Base-by-base conservation (phyloP, 345 rosid genomes). In the Gossypium rotundifolium region DNA sequence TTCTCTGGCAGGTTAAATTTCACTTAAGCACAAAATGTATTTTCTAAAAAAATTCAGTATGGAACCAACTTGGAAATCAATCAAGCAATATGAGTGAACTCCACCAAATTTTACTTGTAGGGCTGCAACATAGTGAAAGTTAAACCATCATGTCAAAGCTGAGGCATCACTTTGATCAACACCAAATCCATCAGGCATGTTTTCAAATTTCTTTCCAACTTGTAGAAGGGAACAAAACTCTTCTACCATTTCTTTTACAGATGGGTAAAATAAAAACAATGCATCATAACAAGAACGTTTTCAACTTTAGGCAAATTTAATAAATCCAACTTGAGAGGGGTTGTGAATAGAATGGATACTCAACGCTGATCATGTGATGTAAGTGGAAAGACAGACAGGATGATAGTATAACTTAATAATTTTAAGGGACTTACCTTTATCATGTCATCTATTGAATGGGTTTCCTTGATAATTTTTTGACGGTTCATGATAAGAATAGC, bases 401-500 rank as follows among this genome's bases (percentile, higher is more conserved):
- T 54, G 54, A 63, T 60, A 29, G 16, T 71, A 48, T 40, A 48
- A 63, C 51, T 68, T 22, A 73, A 57, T 14, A 20, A n/a, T 48
- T 53, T 61, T 71, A 25, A 79, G 60, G 68, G 77, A 79, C 87
- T 60, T 83, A 82, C 98, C 96, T 91, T 93, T 79, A 93, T 93
- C 93, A 91, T 83, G 79, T 93, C 98, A 77, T 93, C 98, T 66
- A 91, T 84, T 60, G 98, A 91, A 18, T 75, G 88, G 66, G 98
- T 87, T 83, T 90, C 94, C 86, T 82, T 88, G 44, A 93, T 82
- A 77, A 93, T 88, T 82, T 93, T 91, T 20, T 90, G 96, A 53
- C 94, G 96, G 83, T 93, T 91, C 84, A 90, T 85, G 70, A 90
- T 87, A 69, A 93, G 89, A 82, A 93, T 90, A 11, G 97, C 91